These are phyloP conservation scores for Monascus ruber DNA, from an alignment of 2,329 filamentous ascomycete species.

Conservation along the genomic window DNA sequence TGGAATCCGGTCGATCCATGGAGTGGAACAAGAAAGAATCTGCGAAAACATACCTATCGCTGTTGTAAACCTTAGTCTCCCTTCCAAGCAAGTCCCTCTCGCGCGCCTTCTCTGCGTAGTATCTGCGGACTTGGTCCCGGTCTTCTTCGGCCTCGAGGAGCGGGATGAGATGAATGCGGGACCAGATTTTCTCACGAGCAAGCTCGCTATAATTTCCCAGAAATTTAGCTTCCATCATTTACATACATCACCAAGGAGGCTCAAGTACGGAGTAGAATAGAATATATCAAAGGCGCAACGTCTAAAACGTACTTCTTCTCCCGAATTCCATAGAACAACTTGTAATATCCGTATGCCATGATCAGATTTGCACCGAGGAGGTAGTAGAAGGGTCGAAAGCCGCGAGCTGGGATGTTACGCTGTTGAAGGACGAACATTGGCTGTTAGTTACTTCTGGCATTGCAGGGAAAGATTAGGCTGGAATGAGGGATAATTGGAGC, in stretches of 20 bases:
- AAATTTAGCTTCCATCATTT: no score
- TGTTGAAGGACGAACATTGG: conserved; percentile 23
- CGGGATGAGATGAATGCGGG: conserved; percentile 86
- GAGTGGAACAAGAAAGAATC: neutral
- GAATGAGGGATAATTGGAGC: neutral
- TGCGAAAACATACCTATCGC: conserved; percentile 58
- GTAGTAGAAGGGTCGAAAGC: conserved; percentile 74
- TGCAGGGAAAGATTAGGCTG: conserved; percentile 1
- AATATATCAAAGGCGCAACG: neutral
- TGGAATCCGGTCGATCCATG: neutral
- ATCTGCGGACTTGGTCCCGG: conserved; percentile 79
- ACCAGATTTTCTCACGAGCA: conserved; percentile 96
- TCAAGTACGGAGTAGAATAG: no score
- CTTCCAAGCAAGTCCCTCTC: conserved; percentile 85
- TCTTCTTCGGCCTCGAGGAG: conserved; percentile 94
- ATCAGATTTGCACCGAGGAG: conserved; percentile 64
- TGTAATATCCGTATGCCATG: conserved; percentile 87
- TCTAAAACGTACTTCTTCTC: conserved; percentile 68
- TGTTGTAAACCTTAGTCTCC: conserved; percentile 76
- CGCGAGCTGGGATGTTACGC: conserved; percentile 85
- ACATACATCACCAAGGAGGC: no score
- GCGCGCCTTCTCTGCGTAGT: conserved; percentile 74
- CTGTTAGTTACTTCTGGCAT: conserved; percentile 3
- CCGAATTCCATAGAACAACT: conserved; percentile 66
- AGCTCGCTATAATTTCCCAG: conserved; percentile 55